Percentiles rank a stretch among this genome's conserved stretches.
Evolutionary conservation across 768 basidiomycete genomes (phyloP).

Genomic region (Candolleomyces eurysporus): DNA sequence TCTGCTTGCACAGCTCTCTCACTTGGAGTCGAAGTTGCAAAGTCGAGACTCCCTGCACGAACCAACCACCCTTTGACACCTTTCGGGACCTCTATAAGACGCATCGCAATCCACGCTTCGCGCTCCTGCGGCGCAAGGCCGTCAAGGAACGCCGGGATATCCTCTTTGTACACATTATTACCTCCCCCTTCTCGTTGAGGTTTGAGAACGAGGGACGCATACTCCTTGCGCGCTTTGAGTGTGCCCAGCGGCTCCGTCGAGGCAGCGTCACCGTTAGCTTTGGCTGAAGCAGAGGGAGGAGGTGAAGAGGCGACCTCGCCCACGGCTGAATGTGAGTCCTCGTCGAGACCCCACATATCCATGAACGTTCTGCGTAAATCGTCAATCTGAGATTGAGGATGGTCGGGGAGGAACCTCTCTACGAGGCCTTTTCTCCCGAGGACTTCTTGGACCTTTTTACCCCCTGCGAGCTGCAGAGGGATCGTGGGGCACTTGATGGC

Average conservation of each 20-base stretch:
- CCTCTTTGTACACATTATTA: slow-evolving; percentile 88
- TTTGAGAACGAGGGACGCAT: slow-evolving; percentile 77
- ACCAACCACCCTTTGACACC: slow-evolving; percentile 72
- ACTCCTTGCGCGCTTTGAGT: slow-evolving; percentile 46
- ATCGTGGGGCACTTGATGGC: slow-evolving; percentile 95
- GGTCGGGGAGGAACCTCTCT: slow-evolving; percentile 64
- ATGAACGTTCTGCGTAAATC: slow-evolving; percentile 78
- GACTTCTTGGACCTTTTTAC: slow-evolving; percentile 93
- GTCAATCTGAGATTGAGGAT: slow-evolving; percentile 38
- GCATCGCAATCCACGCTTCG: slow-evolving; percentile 95
- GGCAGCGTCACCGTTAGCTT: slow-evolving; percentile 5
- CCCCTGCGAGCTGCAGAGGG: slow-evolving; percentile 90
- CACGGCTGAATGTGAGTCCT: slow-evolving; percentile 23
- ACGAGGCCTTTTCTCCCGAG: slow-evolving; percentile 71
- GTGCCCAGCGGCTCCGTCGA: slow-evolving; percentile 41
- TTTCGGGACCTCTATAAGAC: slow-evolving; percentile 77
- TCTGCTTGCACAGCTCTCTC: slow-evolving; percentile 53
- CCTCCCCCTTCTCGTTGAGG: slow-evolving; percentile 98
- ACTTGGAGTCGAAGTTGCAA: slow-evolving; percentile 9
- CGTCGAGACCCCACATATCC: slow-evolving; percentile 80
- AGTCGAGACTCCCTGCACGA: slow-evolving; percentile 54
- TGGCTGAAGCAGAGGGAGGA: slow-evolving; percentile 25
- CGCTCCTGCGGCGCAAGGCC: slow-evolving; percentile 57
- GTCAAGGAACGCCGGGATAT: slow-evolving; percentile 77
- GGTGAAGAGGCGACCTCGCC: slow-evolving; percentile 32